Evolutionary conservation across 768 basidiomycete species (phyloP), one percentile per base, ranked within the genome.

Genomic region (Phylloporus arenicola): DNA sequence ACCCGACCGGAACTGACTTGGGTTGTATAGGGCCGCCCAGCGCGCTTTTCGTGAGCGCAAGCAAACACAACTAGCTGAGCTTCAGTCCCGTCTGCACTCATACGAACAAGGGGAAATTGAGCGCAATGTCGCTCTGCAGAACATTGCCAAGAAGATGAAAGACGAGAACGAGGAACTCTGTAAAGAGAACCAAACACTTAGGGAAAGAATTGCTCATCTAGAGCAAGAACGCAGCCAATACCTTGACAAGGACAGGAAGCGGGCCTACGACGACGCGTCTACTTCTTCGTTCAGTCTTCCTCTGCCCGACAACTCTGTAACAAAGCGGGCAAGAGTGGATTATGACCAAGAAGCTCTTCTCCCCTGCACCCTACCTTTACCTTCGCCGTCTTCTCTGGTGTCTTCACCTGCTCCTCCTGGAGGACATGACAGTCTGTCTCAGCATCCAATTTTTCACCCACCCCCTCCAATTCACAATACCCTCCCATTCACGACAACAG

Each of bases 51-150:
- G 91, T 43, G 91, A 92, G 62, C 81, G 91, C 52, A 92, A 89
- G 69, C 89, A 92, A 64, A 83, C 86, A 4, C 90, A 92, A 61
- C 83, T 93, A 31, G 83, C 87, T 9, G 90, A 92, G 55, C 78
- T 93, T 31, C 90, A 93, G 68, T 85, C 89, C 44, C 86, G 89
- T 42, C 74, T 93, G 45, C 83, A 87, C 54, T 80, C 80, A 17
- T 92, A 91, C 59, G 90, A 93, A 64, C 87, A 89, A 63, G 91
- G 91, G n/a, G 90, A 92, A 64, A 82, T 91, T 24, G 87, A 92
- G 64, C 82, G 88, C 49, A 91, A 87, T 61, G 81, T 92, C 44
- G 87, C 88, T 41, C 72, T 93, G 19, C 91, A 92, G 68, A 82
- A 76, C 47, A 79, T 89, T 47, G 88, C 88, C 13, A 91, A 90